Base-by-base conservation (phyloP, 257 asterid genomes). In the Ehretia macrophylla region DNA sequence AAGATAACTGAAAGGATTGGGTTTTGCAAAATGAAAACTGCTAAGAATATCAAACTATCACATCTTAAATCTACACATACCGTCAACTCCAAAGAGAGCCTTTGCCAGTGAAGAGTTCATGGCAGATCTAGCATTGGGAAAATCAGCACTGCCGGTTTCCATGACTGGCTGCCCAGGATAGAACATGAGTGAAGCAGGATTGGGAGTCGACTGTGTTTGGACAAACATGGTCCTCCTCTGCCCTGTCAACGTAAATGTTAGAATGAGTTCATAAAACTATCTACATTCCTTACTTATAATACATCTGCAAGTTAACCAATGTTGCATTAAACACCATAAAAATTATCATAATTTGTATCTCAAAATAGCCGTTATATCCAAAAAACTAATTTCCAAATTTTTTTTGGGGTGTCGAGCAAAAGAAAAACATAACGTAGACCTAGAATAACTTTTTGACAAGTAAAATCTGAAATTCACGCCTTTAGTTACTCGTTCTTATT, bases 161-260 rank as follows among this genome's bases (percentile, higher is more conserved):
- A 92, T 65, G 50, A 92, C 97, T 5, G 94, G 82, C 79, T 86
- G 84, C 73, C 97, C 97, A 18, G 98, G 98, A 70, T 79, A 71
- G 81, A 92, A 92, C 97, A 92, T 88, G 63, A 92, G 90, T 11
- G 98, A 92, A 14, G 83, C 81, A 32, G 98, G 98, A 59, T 92
- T 92, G 1, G 98, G 98, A 66, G 98, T 92, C 1, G 95, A 76
- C 54, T 92, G 97, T 11, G 97, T 88, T 75, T 88, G 97, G 66
- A 92, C 88, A 72, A 92, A 92, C 95, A 88, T 77, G 65, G 86
- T 79, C 82, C 98, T 84, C 76, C 80, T 85, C 87, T 92, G 95
- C 82, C 86, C 98, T 91, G 90, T 70, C 62, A 71, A 75, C 39
- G 22, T 39, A 49, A 68, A 51, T n/a, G 56, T 52, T 48, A 64